Percentiles rank a stretch among this genome's conserved stretches.
Evolutionary conservation across 108 stramenopile species (phyloP).

Genomic region (Pseudonitzschia multiseries): DNA sequence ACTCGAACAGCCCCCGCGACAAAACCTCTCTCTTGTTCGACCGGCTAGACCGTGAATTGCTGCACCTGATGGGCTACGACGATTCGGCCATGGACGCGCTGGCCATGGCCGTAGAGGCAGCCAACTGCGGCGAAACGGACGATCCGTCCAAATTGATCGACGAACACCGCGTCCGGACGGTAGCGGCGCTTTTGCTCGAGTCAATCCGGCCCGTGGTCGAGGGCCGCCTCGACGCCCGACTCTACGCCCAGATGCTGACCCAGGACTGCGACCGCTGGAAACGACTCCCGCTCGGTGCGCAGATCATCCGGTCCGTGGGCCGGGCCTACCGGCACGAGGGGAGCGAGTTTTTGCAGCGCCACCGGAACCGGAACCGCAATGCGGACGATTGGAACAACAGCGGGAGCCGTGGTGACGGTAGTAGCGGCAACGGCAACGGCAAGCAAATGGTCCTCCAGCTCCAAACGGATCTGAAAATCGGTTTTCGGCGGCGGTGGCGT

Average conservation of each 20-base stretch:
- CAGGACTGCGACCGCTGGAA: constrained; percentile 61
- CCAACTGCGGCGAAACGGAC: not conserved
- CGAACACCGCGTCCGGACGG: constrained; percentile 43
- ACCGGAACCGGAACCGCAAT: not conserved
- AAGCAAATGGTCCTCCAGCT: constrained; percentile 4
- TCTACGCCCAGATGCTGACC: constrained; percentile 42
- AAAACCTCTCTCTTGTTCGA: constrained; percentile 10
- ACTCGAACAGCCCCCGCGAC: not conserved
- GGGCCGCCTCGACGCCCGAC: constrained; percentile 43
- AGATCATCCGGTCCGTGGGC: constrained; percentile 79
- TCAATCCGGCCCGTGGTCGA: constrained; percentile 75
- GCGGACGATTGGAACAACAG: not conserved
- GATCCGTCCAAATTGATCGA: not conserved
- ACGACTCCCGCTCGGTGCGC: constrained; percentile 64
- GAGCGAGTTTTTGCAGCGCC: constrained; percentile 32
- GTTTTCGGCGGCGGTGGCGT: constrained; percentile 47
- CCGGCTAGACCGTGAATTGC: constrained; percentile 19
- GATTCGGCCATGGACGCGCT: constrained; percentile 1
- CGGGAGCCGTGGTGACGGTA: too few relatives aligned
- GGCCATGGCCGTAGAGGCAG: not conserved
- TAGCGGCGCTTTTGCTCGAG: constrained; percentile 63
- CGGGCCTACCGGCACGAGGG: constrained; percentile 73
- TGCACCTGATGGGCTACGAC: constrained; percentile 45
- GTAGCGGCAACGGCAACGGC: not conserved
- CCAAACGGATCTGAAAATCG: constrained; percentile 11